phyloP scores from a whole-genome alignment of 1,139 yeast genomes.

The Kodamaea ohmeri region DNA sequence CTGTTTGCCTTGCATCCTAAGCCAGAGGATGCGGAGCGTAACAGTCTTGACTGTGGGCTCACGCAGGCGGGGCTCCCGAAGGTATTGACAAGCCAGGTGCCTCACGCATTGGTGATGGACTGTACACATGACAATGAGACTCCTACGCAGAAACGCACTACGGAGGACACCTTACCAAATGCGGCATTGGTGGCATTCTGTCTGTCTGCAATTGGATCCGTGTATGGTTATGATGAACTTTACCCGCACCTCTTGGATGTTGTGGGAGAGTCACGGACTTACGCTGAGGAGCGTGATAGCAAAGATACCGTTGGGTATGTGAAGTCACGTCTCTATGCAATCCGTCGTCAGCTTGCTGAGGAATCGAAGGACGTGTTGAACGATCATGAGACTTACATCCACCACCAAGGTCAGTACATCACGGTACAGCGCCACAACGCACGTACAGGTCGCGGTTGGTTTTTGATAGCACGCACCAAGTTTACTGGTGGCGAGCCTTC shows the following conservation, averaged over 20 bases:
- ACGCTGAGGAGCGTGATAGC: constrained; percentile 39
- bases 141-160: constrained; percentile 84
- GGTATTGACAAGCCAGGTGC: constrained; percentile 61
- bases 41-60: constrained; percentile 19
- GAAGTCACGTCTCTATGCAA: constrained; percentile 57
- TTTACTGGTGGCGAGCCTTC: constrained; percentile 41
- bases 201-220: constrained; percentile 91
- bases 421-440: constrained; percentile 88
- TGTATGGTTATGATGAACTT: constrained; percentile 90
- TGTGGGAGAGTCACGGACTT: constrained; percentile 71
- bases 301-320: constrained; percentile 70
- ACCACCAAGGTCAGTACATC: constrained; percentile 88
- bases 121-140: constrained; percentile 95
- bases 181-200: constrained; percentile 94
- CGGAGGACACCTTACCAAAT: constrained; percentile 90
- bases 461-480: constrained; percentile 82
- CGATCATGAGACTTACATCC: constrained; percentile 90
- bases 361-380: constrained; percentile 62
- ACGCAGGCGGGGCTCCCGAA: constrained; percentile 62
- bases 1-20: constrained; percentile 65
- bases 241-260: constrained; percentile 79
- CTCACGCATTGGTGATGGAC: constrained; percentile 95
- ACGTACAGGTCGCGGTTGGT: constrained; percentile 84
- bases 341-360: constrained; percentile 59
- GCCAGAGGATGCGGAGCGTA: constrained; percentile 36